Evolutionary conservation across 139 green algal genomes (phyloP).

Genomic region (Tetraselmis striata): DNA sequence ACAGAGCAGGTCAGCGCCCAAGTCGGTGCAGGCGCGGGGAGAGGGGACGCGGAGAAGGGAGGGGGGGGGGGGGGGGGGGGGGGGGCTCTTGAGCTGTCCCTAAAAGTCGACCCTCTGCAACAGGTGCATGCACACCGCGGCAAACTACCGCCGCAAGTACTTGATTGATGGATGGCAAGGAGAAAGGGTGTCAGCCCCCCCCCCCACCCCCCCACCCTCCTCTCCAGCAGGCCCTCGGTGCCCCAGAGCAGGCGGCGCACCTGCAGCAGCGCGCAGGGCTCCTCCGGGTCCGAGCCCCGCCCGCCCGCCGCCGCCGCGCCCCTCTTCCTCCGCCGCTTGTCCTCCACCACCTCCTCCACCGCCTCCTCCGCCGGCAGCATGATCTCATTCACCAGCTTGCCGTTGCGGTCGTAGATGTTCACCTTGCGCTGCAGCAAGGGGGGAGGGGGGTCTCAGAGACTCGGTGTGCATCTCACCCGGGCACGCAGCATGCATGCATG

Average conservation of each 20-base stretch:
- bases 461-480: not conserved
- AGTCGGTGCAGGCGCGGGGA: too few relatives aligned
- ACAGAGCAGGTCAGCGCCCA: not conserved
- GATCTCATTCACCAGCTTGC: conserved; percentile 45
- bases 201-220: too few relatives aligned
- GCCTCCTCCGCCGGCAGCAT: conserved; percentile 39
- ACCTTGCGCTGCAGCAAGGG: conserved; percentile 46
- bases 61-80: too few relatives aligned
- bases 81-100: too few relatives aligned
- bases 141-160: too few relatives aligned
- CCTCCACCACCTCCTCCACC: not conserved
- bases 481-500: too few relatives aligned
- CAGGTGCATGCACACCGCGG: too few relatives aligned
- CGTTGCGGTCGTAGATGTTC: conserved; percentile 56
- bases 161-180: too few relatives aligned
- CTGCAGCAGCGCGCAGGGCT: not conserved
- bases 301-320: not conserved
- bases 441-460: not conserved
- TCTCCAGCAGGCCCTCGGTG: too few relatives aligned
- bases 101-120: too few relatives aligned
- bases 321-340: not conserved
- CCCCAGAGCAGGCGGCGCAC: not conserved
- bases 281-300: not conserved
- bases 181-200: too few relatives aligned
- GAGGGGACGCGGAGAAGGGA: too few relatives aligned